phyloP scores from a whole-genome alignment of 2,329 filamentous ascomycete species.

The Passalora sequoiae region DNA sequence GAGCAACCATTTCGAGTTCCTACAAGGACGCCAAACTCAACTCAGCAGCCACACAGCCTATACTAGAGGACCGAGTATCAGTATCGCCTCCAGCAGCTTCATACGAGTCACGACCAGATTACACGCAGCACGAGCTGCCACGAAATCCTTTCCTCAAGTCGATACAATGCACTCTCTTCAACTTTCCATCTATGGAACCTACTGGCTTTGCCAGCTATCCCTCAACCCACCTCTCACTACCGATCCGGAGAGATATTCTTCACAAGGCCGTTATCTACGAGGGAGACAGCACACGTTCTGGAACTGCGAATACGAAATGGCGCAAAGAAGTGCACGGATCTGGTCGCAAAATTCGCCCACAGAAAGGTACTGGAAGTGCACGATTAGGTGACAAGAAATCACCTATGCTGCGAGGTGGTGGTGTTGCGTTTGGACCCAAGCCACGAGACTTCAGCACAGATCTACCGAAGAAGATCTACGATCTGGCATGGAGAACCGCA shows the following conservation, averaged over 20 bases:
- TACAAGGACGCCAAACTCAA: slow-evolving; percentile 35
- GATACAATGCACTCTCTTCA: slow-evolving; percentile 80
- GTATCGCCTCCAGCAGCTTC: slow-evolving; percentile 16
- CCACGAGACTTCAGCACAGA: slow-evolving; percentile 84
- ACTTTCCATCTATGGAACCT: slow-evolving; percentile 85
- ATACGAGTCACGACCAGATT: slow-evolving; percentile 16
- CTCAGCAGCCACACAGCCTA: slow-evolving; percentile 27
- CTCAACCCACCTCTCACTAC: slow-evolving; percentile 76
- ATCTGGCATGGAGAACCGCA: slow-evolving; percentile 90
- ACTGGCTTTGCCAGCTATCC: slow-evolving; percentile 71
- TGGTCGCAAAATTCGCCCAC: slow-evolving; percentile 70
- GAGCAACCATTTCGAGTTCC: slow-evolving; percentile 30
- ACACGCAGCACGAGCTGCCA: slow-evolving; percentile 13
- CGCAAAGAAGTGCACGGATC: slow-evolving; percentile 80
- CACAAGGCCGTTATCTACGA: slow-evolving; percentile 91
- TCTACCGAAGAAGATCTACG: slow-evolving; percentile 84
- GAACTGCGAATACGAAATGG: slow-evolving; percentile 77
- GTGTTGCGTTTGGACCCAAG: slow-evolving; percentile 83
- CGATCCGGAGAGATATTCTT: slow-evolving; percentile 82
- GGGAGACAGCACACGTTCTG: slow-evolving; percentile 80
- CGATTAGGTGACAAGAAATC: slow-evolving; percentile 77
- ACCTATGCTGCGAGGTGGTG: slow-evolving; percentile 77
- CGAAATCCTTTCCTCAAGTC: slow-evolving; percentile 49
- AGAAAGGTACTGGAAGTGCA: slow-evolving; percentile 80
- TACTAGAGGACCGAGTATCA: slow-evolving; percentile 19